Evolutionary conservation across 2,329 filamentous ascomycete genomes (phyloP).

Genomic region (Phaeophleospora eucalypticola): DNA sequence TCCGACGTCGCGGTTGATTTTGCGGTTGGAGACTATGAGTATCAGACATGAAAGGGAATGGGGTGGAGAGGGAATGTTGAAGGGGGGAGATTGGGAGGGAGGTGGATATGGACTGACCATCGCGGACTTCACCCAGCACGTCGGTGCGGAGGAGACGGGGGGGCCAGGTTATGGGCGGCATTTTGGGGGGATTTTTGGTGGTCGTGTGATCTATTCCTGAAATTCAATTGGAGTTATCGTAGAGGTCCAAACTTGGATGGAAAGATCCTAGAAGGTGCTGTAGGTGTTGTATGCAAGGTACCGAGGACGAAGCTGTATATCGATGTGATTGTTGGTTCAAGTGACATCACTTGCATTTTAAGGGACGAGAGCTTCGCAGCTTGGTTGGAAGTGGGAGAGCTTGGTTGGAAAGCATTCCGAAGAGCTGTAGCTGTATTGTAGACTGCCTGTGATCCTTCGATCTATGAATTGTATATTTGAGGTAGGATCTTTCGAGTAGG

Average conservation of each 20-base stretch:
- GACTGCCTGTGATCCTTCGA: no score
- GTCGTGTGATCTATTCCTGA: background rate
- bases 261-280: background rate
- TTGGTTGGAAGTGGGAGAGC: no score
- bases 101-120: background rate
- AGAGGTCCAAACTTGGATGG: background rate
- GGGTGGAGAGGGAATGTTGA: background rate
- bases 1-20: constrained; percentile 8
- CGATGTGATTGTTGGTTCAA: background rate
- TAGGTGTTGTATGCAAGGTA: background rate
- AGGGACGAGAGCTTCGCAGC: no score
- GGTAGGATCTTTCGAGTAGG: no score
- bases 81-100: background rate
- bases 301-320: background rate
- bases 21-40: constrained; percentile 5
- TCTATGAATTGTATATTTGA: no score
- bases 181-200: background rate
- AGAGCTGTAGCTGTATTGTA: no score
- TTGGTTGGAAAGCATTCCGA: no score
- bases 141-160: constrained; percentile 5
- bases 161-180: constrained; percentile 7
- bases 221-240: background rate
- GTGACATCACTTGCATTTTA: background rate
- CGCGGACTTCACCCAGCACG: constrained; percentile 5
- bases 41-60: no score